A percentile compares a stretch with the other conserved stretches of the same genome.
phyloP scores from a whole-genome alignment of 2,329 filamentous ascomycete genomes.

The Trichoderma atroviride region DNA sequence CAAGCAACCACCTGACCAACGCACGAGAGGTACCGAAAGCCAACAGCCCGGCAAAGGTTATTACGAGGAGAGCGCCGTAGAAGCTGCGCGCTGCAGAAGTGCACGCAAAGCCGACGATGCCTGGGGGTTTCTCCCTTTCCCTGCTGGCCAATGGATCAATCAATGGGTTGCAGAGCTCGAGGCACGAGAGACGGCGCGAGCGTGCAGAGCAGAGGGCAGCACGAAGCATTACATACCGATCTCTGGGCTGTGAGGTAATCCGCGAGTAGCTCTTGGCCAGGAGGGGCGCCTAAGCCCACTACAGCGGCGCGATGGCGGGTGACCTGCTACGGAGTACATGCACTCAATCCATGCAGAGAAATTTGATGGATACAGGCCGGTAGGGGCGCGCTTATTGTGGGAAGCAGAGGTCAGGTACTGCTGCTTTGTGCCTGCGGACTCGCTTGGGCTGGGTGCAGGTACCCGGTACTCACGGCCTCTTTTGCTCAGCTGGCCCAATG shows the following conservation, averaged over 20 bases:
- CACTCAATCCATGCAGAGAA: slow-evolving; percentile 13
- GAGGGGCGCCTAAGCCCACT: slow-evolving; percentile 22
- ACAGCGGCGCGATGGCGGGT: slow-evolving; percentile 21
- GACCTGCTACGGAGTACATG: slow-evolving; percentile 19
- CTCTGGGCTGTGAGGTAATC: slow-evolving; percentile 13
- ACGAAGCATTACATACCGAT: neutral
- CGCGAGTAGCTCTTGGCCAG: slow-evolving; percentile 10
- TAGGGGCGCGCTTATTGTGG: slow-evolving; percentile 21
- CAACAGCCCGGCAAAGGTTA: slow-evolving; percentile 4
- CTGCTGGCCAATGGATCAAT: neutral
- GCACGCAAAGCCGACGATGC: neutral
- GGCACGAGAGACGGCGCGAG: neutral
- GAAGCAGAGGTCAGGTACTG: neutral
- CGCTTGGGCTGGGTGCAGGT: neutral
- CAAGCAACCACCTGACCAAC: slow-evolving; percentile 27
- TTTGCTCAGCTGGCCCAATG: neutral
- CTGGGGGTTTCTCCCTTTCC: neutral
- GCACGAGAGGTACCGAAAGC: slow-evolving; percentile 7
- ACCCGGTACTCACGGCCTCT: neutral
- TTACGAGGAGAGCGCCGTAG: neutral
- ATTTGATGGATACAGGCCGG: slow-evolving; percentile 21
- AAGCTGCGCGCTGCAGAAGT: neutral
- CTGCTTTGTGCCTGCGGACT: slow-evolving; percentile 3
- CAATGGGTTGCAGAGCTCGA: neutral
- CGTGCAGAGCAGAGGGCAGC: slow-evolving; percentile 1